phyloP scores from a whole-genome alignment of 306 rosid genomes.

The Lotus japonicus region DNA sequence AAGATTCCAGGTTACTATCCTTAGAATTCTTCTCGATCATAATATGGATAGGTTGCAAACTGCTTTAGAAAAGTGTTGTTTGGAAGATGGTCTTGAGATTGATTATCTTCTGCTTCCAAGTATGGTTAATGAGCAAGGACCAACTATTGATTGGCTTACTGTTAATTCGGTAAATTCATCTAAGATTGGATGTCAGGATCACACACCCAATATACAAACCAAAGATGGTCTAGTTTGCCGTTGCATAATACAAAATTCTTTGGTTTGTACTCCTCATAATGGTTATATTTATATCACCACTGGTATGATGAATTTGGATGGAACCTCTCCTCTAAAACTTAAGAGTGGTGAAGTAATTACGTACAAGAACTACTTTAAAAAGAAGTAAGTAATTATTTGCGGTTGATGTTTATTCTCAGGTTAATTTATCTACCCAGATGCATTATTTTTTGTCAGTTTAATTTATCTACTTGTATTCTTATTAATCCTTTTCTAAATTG shows the following conservation, averaged over 20 bases:
- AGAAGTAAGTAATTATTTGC: slow-evolving; percentile 34
- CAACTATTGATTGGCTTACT: slow-evolving; percentile 47
- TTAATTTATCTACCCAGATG: not conserved
- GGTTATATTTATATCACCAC: slow-evolving; percentile 46
- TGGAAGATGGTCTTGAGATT: slow-evolving; percentile 36
- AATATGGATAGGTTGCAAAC: slow-evolving; percentile 24
- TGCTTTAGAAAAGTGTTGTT: slow-evolving; percentile 12
- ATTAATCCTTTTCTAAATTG: slow-evolving; percentile 13
- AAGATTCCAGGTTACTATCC: slow-evolving; percentile 55
- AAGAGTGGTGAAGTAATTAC: slow-evolving; percentile 36
- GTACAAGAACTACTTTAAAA: slow-evolving; percentile 48
- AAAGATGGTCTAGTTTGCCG: slow-evolving; percentile 41
- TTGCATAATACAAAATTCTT: slow-evolving; percentile 47
- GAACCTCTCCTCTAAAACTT: slow-evolving; percentile 42
- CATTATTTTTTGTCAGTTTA: not conserved
- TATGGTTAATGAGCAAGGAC: not conserved
- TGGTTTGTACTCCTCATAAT: slow-evolving; percentile 73
- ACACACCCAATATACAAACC: slow-evolving; percentile 22
- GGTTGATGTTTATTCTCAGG: not conserved
- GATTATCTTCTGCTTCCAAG: slow-evolving; percentile 84
- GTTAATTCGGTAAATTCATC: slow-evolving; percentile 38
- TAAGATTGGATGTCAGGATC: not conserved
- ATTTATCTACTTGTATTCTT: not conserved
- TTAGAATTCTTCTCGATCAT: slow-evolving; percentile 40
- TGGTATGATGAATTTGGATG: slow-evolving; percentile 37